These are phyloP conservation scores for Russula ochroleuca DNA, from an alignment of 768 basidiomycete species.

Conservation along the genomic window DNA sequence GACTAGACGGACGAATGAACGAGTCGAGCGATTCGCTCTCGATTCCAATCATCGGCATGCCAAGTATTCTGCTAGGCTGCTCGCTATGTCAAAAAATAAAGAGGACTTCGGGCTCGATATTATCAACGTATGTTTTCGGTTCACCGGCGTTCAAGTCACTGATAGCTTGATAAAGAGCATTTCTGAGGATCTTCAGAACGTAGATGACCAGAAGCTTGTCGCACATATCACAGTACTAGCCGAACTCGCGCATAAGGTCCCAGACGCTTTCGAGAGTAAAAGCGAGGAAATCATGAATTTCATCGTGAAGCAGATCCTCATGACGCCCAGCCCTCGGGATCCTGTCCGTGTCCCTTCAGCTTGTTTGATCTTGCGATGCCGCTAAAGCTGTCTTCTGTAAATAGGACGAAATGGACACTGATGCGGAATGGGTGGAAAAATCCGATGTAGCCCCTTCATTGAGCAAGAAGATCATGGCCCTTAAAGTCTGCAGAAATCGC, in stretches of 20 bases:
- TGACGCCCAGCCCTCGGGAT: slow-evolving; percentile 47
- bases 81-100: slow-evolving; percentile 47
- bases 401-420: slow-evolving; percentile 55
- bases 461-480: slow-evolving; percentile 62
- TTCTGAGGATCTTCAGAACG: slow-evolving; percentile 46
- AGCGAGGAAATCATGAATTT: slow-evolving; percentile 72
- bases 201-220: slow-evolving; percentile 49
- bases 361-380: slow-evolving; percentile 1
- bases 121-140: slow-evolving; percentile 53
- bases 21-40: slow-evolving; percentile 54
- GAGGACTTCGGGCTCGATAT: slow-evolving; percentile 49
- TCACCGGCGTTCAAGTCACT: background rate
- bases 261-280: slow-evolving; percentile 70
- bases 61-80: slow-evolving; percentile 79
- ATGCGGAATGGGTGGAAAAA: slow-evolving; percentile 77
- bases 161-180: slow-evolving; percentile 46
- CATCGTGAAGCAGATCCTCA: slow-evolving; percentile 65
- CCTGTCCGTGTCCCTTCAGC: slow-evolving; percentile 39
- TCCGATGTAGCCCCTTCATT: slow-evolving; percentile 53
- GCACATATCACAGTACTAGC: slow-evolving; percentile 68
- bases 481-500: slow-evolving; percentile 82
- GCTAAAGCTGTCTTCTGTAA: slow-evolving; percentile 16
- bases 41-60: slow-evolving; percentile 62
- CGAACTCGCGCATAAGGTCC: slow-evolving; percentile 65
- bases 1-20: slow-evolving; percentile 61